phyloP scores from a whole-genome alignment of 345 rosid species.

The Linum trigynum region DNA sequence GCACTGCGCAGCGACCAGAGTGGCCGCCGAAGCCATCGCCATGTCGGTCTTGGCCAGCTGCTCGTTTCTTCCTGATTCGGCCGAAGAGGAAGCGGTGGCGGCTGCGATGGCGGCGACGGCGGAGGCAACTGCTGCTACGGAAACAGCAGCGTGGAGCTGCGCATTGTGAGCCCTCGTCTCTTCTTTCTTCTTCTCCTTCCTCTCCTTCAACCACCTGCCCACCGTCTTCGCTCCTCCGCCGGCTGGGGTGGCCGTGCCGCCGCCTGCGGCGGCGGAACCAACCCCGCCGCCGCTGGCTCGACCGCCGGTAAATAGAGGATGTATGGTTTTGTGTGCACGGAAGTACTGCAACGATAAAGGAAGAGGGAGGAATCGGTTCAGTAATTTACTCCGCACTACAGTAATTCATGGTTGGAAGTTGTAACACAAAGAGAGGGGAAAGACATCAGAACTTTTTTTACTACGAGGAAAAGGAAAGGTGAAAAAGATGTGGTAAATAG shows the following conservation, averaged over 20 bases:
- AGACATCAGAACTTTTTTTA: too few relatives aligned
- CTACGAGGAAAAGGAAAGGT: too few relatives aligned
- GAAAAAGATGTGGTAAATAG: too few relatives aligned
- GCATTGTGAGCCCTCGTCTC: slow-evolving; percentile 82
- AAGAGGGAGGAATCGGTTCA: background rate
- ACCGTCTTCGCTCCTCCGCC: slow-evolving; percentile 61
- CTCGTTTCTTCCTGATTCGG: slow-evolving; percentile 50
- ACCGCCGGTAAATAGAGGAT: slow-evolving; percentile 57
- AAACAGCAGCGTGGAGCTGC: slow-evolving; percentile 76
- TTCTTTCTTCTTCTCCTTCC: slow-evolving; percentile 90
- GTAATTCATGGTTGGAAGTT: background rate
- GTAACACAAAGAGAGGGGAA: background rate
- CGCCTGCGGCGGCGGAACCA: slow-evolving; percentile 16
- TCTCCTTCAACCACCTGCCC: slow-evolving; percentile 93
- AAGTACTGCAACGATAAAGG: slow-evolving; percentile 17
- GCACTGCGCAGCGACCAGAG: slow-evolving; percentile 95
- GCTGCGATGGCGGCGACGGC: slow-evolving; percentile 83
- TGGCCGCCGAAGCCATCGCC: slow-evolving; percentile 90
- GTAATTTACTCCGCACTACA: background rate
- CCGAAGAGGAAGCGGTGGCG: slow-evolving; percentile 64
- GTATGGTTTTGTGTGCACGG: slow-evolving; percentile 72
- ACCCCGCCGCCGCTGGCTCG: slow-evolving; percentile 39
- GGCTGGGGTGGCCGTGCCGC: slow-evolving; percentile 44
- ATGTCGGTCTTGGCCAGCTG: slow-evolving; percentile 59
- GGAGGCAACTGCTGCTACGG: slow-evolving; percentile 89